Conservation (phyloP, 305 asterid genomes). For the Fraxinus baroniana region DNA sequence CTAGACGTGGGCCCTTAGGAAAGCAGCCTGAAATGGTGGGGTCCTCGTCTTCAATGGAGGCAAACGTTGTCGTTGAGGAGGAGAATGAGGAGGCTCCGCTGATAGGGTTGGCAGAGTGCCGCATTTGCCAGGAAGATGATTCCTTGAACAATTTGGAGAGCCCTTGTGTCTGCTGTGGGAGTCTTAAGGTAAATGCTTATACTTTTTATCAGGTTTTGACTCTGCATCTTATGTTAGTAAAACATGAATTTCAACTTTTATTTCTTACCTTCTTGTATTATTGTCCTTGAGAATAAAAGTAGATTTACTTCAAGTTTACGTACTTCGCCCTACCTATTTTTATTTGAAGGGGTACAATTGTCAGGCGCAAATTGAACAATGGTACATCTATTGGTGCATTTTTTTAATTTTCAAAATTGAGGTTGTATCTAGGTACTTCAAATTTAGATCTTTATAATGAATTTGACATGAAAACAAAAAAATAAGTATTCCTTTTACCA, state of each 20-base stretch:
- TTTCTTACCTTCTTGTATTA: background rate
- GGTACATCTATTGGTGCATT: background rate
- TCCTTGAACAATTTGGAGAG: conserved; percentile 67
- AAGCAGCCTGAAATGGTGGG: conserved; percentile 47
- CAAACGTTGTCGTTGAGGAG: conserved; percentile 30
- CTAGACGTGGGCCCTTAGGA: background rate
- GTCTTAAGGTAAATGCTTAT: conserved; percentile 65
- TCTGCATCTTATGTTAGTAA: background rate
- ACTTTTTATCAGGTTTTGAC: background rate
- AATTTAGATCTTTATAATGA: background rate
- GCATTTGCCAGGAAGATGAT: conserved; percentile 97
- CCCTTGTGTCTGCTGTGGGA: conserved; percentile 91
- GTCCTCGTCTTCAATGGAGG: conserved; percentile 38
- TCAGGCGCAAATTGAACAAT: background rate
- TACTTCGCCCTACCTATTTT: background rate
- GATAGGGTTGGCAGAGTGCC: conserved; percentile 70
- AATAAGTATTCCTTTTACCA: background rate
- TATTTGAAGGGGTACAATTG: background rate
- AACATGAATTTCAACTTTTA: background rate
- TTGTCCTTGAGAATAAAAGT: background rate
- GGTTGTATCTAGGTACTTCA: background rate
- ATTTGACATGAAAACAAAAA: background rate
- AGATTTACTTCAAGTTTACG: background rate
- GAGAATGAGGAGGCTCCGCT: conserved; percentile 56
- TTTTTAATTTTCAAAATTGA: background rate